phyloP scores from a whole-genome alignment of 179 eudicot genomes.

The Silene vulgaris region DNA sequence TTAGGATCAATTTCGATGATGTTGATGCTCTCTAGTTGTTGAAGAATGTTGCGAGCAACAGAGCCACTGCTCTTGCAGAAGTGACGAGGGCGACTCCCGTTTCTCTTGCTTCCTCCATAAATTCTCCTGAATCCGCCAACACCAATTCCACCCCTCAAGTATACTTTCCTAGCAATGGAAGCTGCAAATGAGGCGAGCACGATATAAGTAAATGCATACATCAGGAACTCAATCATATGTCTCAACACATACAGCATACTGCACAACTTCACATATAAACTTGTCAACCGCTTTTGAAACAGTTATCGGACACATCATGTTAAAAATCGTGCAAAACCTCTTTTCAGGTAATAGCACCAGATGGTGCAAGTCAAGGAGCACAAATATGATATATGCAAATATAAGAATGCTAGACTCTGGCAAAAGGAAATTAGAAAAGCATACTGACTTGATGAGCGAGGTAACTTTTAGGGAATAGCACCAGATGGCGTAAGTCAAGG shows the following conservation, averaged over 20 bases:
- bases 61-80: constrained; percentile 78
- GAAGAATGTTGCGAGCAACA: constrained; percentile 70
- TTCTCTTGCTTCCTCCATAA: constrained; percentile 81
- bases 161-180: constrained; percentile 79
- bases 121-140: constrained; percentile 74
- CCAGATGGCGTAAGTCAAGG: too few relatives aligned
- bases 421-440: too few relatives aligned
- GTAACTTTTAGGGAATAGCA: too few relatives aligned
- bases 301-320: background rate
- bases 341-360: too few relatives aligned
- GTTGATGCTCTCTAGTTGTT: constrained; percentile 50
- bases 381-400: too few relatives aligned
- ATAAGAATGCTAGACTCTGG: too few relatives aligned
- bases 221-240: background rate
- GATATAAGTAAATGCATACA: background rate
- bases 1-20: constrained; percentile 62
- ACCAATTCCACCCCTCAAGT: constrained; percentile 75
- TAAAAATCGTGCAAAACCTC: background rate
- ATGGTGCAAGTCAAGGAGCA: too few relatives aligned
- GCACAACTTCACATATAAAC: too few relatives aligned
- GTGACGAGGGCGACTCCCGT: constrained; percentile 75
- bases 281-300: too few relatives aligned
- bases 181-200: constrained; percentile 29
- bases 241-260: background rate
- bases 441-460: too few relatives aligned